A percentile compares a stretch with the other conserved stretches of the same genome.
Conservation (phyloP, 2,329 filamentous ascomycete genomes). For the Colletotrichum sublineola region DNA sequence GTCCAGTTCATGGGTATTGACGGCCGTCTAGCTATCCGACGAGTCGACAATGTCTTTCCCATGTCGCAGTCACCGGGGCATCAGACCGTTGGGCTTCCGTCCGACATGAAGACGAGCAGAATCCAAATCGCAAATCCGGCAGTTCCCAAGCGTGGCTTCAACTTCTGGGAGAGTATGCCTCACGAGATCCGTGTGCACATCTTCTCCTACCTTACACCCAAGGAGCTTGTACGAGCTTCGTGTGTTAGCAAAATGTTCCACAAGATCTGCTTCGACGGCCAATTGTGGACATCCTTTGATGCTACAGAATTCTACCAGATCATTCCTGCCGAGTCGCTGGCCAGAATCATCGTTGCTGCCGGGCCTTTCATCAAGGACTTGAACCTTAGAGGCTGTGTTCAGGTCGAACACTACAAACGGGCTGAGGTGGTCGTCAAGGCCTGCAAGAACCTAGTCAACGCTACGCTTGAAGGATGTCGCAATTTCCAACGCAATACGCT, state of each 20-base stretch:
- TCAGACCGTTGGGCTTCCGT: slow-evolving; percentile 71
- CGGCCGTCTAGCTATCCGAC: slow-evolving; percentile 66
- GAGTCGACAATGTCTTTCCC: slow-evolving; percentile 63
- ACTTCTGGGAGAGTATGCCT: slow-evolving; percentile 87
- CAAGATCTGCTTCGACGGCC: slow-evolving; percentile 90
- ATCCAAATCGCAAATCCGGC: slow-evolving; percentile 36
- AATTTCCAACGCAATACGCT: slow-evolving; percentile 85
- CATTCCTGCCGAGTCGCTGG: slow-evolving; percentile 85
- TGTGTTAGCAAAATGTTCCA: slow-evolving; percentile 84
- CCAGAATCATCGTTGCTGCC: slow-evolving; percentile 85
- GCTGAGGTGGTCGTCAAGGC: slow-evolving; percentile 83
- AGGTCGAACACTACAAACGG: slow-evolving; percentile 85
- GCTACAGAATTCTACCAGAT: slow-evolving; percentile 87
- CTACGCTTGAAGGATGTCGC: slow-evolving; percentile 89
- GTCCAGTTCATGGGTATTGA: slow-evolving; percentile 58
- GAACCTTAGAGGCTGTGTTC: slow-evolving; percentile 91
- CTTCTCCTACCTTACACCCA: slow-evolving; percentile 81
- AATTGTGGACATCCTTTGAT: slow-evolving; percentile 90
- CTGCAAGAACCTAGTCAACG: slow-evolving; percentile 88
- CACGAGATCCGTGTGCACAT: slow-evolving; percentile 85
- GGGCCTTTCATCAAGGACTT: slow-evolving; percentile 92
- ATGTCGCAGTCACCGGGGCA: slow-evolving; percentile 51
- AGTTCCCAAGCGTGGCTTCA: slow-evolving; percentile 53
- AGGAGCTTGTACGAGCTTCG: slow-evolving; percentile 84
- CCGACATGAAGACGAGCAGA: slow-evolving; percentile 60